Percentiles rank a stretch among this genome's conserved stretches.
These are phyloP conservation scores for Litchi chinensis DNA, from an alignment of 345 rosid species.

Conservation along the genomic window DNA sequence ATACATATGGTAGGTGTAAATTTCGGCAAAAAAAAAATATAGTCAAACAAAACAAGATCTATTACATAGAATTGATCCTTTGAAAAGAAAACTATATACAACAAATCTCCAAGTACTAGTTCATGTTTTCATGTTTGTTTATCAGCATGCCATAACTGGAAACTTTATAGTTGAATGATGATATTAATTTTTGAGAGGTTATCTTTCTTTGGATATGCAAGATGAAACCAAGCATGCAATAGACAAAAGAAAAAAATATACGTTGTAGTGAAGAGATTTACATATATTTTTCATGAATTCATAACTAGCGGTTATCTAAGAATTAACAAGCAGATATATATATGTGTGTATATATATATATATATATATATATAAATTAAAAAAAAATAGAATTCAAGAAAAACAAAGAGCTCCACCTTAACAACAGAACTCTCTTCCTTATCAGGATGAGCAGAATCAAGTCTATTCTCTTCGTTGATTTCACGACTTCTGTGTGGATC, in stretches of 20 bases:
- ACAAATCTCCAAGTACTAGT: too few relatives aligned
- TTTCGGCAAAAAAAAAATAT: background rate
- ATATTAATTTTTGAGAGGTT: background rate
- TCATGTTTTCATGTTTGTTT: too few relatives aligned
- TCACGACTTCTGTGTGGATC: constrained; percentile 2
- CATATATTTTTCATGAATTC: background rate
- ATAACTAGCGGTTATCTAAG: too few relatives aligned
- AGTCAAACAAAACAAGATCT: background rate
- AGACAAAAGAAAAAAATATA: too few relatives aligned
- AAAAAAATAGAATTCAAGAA: background rate
- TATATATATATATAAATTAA: too few relatives aligned
- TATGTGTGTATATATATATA: background rate
- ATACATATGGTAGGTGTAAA: background rate
- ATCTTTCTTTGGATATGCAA: background rate
- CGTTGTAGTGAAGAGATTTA: background rate
- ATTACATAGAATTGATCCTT: background rate
- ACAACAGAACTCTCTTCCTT: constrained; percentile 26
- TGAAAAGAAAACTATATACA: background rate
- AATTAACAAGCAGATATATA: background rate
- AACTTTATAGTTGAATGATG: background rate
- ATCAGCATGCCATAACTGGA: background rate
- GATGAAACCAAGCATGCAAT: background rate
- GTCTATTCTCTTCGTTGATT: constrained; percentile 30
- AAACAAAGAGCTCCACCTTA: constrained; percentile 36
- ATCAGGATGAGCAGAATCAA: constrained; percentile 29